phyloP scores from a whole-genome alignment of 2,329 filamentous ascomycete species.

The Whalleya microplaca region DNA sequence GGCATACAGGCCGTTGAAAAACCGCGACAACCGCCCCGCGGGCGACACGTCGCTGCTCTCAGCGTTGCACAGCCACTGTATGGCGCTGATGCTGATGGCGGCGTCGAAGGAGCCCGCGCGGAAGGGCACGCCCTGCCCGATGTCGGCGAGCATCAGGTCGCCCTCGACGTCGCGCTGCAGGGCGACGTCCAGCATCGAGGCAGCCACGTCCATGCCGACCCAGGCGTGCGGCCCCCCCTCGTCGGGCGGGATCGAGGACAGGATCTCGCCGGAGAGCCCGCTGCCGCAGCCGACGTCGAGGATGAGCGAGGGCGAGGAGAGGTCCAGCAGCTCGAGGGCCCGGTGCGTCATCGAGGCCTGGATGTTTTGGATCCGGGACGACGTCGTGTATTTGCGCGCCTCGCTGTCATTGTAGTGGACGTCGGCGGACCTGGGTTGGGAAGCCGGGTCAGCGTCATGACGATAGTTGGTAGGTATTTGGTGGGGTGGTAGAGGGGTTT shows the following conservation, averaged over 20 bases:
- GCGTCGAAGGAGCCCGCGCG: constrained; percentile 91
- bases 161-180: constrained; percentile 91
- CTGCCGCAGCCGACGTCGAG: constrained; percentile 97
- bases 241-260: constrained; percentile 70
- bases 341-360: constrained; percentile 94
- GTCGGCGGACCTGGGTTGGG: constrained; percentile 82
- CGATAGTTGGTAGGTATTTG: constrained; percentile 18
- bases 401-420: constrained; percentile 97
- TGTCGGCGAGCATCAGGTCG: constrained; percentile 91
- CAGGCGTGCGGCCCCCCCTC: constrained; percentile 88
- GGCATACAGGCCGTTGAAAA: constrained; percentile 92
- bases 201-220: constrained; percentile 96
- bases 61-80: constrained; percentile 99
- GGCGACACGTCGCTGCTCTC: constrained; percentile 85
- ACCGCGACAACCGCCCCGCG: constrained; percentile 75
- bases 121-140: constrained; percentile 94
- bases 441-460: constrained; percentile 30
- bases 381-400: constrained; percentile 96
- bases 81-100: constrained; percentile 89
- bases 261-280: constrained; percentile 90
- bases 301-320: constrained; percentile 79
- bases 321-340: constrained; percentile 87
- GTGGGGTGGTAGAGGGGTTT: constrained; percentile 11
- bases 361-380: constrained; percentile 92
- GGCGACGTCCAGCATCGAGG: constrained; percentile 95